phyloP scores from a whole-genome alignment of 805 yeast species.

The Debaryomyces maramus region DNA sequence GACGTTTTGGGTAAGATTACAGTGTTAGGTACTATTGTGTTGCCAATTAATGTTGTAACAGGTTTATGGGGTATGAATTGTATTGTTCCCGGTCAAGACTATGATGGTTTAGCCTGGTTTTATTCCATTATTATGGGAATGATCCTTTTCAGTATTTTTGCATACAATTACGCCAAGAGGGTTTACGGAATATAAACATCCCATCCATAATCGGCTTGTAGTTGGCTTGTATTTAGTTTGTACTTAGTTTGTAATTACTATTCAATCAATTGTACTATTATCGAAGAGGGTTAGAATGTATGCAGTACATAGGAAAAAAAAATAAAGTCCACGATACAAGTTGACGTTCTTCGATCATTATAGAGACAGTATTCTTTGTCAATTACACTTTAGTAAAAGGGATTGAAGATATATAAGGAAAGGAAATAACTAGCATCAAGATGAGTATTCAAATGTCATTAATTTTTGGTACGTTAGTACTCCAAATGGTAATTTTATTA shows the following conservation, averaged over 20 bases:
- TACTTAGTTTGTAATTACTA: too few relatives aligned
- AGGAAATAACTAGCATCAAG: too few relatives aligned
- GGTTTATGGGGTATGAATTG: slow-evolving; percentile 99
- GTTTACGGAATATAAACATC: slow-evolving; percentile 37
- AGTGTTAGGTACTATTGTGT: slow-evolving; percentile 88
- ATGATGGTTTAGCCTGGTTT: slow-evolving; percentile 42
- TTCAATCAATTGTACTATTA: background rate
- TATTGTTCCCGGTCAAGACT: slow-evolving; percentile 85
- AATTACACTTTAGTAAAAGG: too few relatives aligned
- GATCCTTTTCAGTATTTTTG: slow-evolving; percentile 34
- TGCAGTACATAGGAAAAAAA: background rate
- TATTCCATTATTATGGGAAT: slow-evolving; percentile 37
- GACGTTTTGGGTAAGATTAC: slow-evolving; percentile 94
- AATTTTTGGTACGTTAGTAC: slow-evolving; percentile 48
- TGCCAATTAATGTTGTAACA: slow-evolving; percentile 93
- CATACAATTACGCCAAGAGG: slow-evolving; percentile 40
- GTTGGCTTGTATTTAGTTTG: too few relatives aligned
- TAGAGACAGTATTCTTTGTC: too few relatives aligned
- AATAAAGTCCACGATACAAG: too few relatives aligned
- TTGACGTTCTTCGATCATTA: too few relatives aligned
- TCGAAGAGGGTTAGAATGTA: background rate
- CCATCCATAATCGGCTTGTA: too few relatives aligned
- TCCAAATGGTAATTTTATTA: slow-evolving; percentile 52
- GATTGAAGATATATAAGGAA: too few relatives aligned
- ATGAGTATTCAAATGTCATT: slow-evolving; percentile 49